phyloP scores from a whole-genome alignment of 2,329 filamentous ascomycete species.

The Fusarium euwallaceae region DNA sequence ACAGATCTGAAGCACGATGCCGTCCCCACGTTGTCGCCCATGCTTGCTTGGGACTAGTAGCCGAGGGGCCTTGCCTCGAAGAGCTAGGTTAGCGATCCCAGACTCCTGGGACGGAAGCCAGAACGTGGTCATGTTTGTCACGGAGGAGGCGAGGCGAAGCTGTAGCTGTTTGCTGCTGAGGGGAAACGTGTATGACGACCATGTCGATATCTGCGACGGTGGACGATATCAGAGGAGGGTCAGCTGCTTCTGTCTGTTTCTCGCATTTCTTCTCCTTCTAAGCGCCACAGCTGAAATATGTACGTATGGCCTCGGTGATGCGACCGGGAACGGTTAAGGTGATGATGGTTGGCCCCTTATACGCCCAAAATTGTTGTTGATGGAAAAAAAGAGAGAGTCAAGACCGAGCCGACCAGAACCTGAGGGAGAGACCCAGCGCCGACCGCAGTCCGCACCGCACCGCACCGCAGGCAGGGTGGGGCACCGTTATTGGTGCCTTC shows the following conservation, averaged over 20 bases:
- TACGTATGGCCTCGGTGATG: constrained; percentile 18
- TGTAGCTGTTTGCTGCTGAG: constrained; percentile 24
- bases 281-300: constrained; percentile 14
- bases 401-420: constrained; percentile 8
- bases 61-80: constrained; percentile 6
- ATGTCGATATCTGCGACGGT: constrained; percentile 9
- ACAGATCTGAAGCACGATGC: constrained; percentile 62
- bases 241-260: not conserved
- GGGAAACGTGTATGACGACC: constrained; percentile 16
- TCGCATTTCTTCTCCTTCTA: constrained; percentile 2
- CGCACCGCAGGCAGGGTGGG: constrained; percentile 3
- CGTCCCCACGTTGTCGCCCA: constrained; percentile 41
- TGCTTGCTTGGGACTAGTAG: constrained; percentile 25
- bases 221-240: constrained; percentile 11
- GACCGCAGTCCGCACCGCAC: not conserved
- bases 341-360: constrained; percentile 24
- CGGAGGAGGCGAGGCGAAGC: not conserved
- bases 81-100: constrained; percentile 31
- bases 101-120: constrained; percentile 31
- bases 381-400: constrained; percentile 25
- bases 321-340: constrained; percentile 14
- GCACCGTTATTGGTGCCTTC: constrained; percentile 2
- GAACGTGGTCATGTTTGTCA: constrained; percentile 8
- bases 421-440: constrained; percentile 6
- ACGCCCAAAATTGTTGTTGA: constrained; percentile 34